Conservation (phyloP, 1,139 yeast species). For the Scheffersomyces parashehatae region DNA sequence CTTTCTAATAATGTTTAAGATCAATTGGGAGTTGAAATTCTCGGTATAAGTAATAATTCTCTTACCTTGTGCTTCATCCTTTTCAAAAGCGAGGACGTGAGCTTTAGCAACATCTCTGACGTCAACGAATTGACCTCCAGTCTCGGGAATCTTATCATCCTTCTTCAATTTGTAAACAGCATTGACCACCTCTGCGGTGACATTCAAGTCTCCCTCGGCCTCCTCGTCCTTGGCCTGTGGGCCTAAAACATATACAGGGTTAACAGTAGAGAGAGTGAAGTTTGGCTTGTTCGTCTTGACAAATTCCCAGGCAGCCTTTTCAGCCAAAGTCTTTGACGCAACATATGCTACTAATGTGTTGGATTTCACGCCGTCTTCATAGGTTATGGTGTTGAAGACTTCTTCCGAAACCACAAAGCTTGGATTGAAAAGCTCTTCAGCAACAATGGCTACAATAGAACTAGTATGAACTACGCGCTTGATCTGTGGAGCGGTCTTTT, state of each 20-base stretch:
- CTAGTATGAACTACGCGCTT: conserved; percentile 40
- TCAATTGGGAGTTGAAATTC: conserved; percentile 34
- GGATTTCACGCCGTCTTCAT: no score
- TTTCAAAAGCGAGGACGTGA: conserved; percentile 39
- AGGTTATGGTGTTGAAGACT: no score
- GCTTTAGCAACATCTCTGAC: conserved; percentile 46
- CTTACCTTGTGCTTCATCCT: conserved; percentile 27
- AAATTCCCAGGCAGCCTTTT: no score
- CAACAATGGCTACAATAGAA: conserved; percentile 41
- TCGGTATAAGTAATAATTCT: conserved; percentile 41
- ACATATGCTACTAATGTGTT: no score
- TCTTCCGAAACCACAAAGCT: no score
- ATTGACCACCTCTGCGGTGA: conserved; percentile 19
- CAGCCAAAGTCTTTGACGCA: no score
- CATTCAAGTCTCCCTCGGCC: conserved; percentile 16
- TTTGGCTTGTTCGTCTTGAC: conserved; percentile 16
- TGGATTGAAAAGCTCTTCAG: no score
- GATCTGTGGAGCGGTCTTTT: conserved; percentile 23
- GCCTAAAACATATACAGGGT: conserved; percentile 20
- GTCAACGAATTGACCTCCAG: conserved; percentile 33
- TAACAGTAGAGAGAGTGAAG: conserved; percentile 14
- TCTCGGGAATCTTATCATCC: conserved; percentile 16
- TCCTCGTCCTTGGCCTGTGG: conserved; percentile 19
- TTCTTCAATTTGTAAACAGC: conserved; percentile 20
- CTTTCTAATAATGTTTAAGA: conserved; percentile 31